Base-by-base conservation (phyloP, 106 monocot species). In the Dendrobium officinale region DNA sequence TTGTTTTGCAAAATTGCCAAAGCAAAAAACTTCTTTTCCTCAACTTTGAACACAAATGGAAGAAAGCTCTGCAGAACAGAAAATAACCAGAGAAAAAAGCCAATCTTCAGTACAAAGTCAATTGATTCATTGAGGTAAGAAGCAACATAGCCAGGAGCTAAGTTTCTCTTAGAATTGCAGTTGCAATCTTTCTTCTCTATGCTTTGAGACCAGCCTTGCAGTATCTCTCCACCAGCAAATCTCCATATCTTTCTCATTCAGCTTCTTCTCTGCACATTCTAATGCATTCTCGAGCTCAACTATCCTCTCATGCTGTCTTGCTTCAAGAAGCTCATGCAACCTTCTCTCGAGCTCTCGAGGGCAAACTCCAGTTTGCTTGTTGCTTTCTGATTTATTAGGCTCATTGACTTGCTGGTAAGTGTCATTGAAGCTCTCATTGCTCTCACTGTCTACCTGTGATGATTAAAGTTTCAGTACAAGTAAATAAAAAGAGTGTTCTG, bases 221-320 rank as follows among this genome's bases (percentile, higher is more conserved):
- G 91, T 83, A 85, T 92, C 86, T 77, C 83, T 88, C 95, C 92
- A 91, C 95, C 89, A 88, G 68, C 79, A 77, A 17, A 88, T 79
- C 83, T 92, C 95, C 1, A 42, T 84, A 40, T 95, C 95, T 76
- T 86, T 92, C 74, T 95, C 91, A 2, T 77, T 77, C 55, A 95
- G 80, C 77, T 78, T 84, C 55, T 54, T 81, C 79, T 91, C 78
- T 2, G 89, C 82, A 68, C 37, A 61, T 33, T 82, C 86, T 73
- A 95, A 81, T 64, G 85, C 86, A 48, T 58, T 82, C 80, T 95
- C 88, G n/a, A 95, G 85, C 86, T 93, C 89, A 56, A 73, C 78
- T 74, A 95, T 95, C 51, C 88, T 83, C 77, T 92, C 88, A 45
- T 84, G 84, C 78, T 95, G 92, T 44, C 86, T 84, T 64, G 77